phyloP scores from a whole-genome alignment of 2,329 filamentous ascomycete species.

The Acarospora socialis region DNA sequence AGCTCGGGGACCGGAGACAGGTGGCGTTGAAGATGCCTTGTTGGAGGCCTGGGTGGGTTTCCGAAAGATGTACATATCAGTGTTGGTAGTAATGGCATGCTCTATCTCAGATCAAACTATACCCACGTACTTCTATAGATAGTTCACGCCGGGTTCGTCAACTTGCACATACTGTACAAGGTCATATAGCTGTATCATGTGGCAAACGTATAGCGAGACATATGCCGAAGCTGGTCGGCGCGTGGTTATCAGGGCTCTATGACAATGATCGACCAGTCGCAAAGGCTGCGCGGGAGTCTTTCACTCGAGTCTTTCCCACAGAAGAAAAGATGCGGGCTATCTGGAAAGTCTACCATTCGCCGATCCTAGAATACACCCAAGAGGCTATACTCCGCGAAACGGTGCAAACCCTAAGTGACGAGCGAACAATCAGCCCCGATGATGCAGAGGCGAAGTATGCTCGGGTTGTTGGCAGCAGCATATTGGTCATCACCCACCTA shows the following conservation, averaged over 20 bases:
- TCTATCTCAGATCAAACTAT: slow-evolving; percentile 56
- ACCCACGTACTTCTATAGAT: slow-evolving; percentile 81
- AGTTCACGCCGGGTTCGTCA: slow-evolving; percentile 78
- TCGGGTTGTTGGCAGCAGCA: slow-evolving; percentile 53
- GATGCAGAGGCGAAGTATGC: slow-evolving; percentile 78
- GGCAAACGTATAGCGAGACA: slow-evolving; percentile 74
- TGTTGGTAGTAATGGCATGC: slow-evolving; percentile 26
- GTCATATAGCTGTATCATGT: slow-evolving; percentile 39
- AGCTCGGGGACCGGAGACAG: slow-evolving; percentile 37
- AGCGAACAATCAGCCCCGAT: slow-evolving; percentile 67
- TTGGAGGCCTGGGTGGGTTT: slow-evolving; percentile 71
- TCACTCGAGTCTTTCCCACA: slow-evolving; percentile 61
- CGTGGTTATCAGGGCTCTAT: slow-evolving; percentile 84
- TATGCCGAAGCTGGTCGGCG: slow-evolving; percentile 61
- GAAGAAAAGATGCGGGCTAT: slow-evolving; percentile 65
- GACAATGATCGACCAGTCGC: slow-evolving; percentile 69
- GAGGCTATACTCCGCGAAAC: slow-evolving; percentile 68
- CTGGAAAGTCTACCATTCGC: slow-evolving; percentile 65
- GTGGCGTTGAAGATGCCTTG: slow-evolving; percentile 63
- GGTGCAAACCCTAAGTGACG: slow-evolving; percentile 70
- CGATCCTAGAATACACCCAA: slow-evolving; percentile 69
- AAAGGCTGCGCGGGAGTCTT: slow-evolving; percentile 61
- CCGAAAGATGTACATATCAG: slow-evolving; percentile 17
- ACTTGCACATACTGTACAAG: slow-evolving; percentile 64
- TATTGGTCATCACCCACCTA: slow-evolving; percentile 41